Evolutionary conservation across 1,139 yeast genomes (phyloP), one percentile per base, ranked within the genome.

Genomic region (Saccharomycopsis hybrid): DNA sequence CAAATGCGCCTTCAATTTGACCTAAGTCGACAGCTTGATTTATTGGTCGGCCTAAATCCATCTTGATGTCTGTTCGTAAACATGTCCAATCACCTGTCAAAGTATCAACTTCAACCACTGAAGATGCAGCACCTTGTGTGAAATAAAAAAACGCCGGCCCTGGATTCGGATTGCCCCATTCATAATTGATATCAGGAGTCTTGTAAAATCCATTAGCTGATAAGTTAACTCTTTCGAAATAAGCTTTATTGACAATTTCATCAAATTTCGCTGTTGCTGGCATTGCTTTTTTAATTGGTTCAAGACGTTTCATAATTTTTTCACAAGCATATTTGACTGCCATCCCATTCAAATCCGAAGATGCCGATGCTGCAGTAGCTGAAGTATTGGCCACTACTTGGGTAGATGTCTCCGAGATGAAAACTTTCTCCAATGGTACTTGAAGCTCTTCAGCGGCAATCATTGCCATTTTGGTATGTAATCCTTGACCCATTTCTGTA

Each of bases 401-500:
- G 8, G 76, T 72, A 1, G 74, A 63, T 1, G 76, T 71, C 55
- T 72, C 76, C 36, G 71, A 65, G 35, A 71, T 66, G 54, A 68
- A 71, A 2, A 70, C 66, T 38, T 65, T 57, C 2, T 68, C 70
- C 37, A 69, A 55, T 2, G 72, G 69, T 9, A 71, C 71, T 3
- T 62, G 62, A 33, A 72, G 62, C 54, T 68, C 73, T 46, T 68
- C 61, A 1, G 76, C 76, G 30, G 69, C 67, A 37, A 72, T 58
- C 73, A 70, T 71, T 9, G 67, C 64, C 75, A 71, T 71, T 55
- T 72, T 72, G n/a, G 76, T 71, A 49, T 68, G 66, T 43, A 72
- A 57, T n/a, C 76, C 76, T 56, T 72, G 76, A 28, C 76, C 76
- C 65, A 72, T 72, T 54, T 72, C 76, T n/a, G 71, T 71, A 48